phyloP scores from a whole-genome alignment of 495 filamentous ascomycete genomes.

The Parathielavia appendiculata region DNA sequence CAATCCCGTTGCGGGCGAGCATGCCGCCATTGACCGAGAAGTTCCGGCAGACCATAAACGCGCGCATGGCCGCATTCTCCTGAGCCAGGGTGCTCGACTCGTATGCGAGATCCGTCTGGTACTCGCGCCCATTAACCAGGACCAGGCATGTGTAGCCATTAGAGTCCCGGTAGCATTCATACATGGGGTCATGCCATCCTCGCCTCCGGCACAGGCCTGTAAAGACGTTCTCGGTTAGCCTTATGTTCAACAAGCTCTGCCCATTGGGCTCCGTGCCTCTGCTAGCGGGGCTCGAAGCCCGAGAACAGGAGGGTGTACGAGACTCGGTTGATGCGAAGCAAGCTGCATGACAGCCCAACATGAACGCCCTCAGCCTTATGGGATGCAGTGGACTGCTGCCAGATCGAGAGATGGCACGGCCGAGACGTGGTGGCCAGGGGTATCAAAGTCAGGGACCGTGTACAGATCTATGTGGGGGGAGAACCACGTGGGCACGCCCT shows the following conservation, averaged over 20 bases:
- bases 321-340: conserved; percentile 34
- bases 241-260: conserved; percentile 27
- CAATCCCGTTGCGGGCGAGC: conserved; percentile 71
- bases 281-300: not conserved
- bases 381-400: conserved; percentile 7
- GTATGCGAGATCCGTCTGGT: conserved; percentile 84
- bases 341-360: conserved; percentile 47
- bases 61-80: conserved; percentile 93
- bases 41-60: conserved; percentile 96
- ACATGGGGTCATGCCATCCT: conserved; percentile 88
- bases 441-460: conserved; percentile 21
- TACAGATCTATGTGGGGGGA: conserved; percentile 14
- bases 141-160: conserved; percentile 85
- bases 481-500: conserved; percentile 26
- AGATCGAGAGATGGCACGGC: conserved; percentile 20
- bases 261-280: conserved; percentile 23
- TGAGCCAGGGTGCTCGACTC: conserved; percentile 75
- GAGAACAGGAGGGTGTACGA: conserved; percentile 24
- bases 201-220: conserved; percentile 94
- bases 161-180: conserved; percentile 68
- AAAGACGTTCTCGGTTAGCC: conserved; percentile 41
- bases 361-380: conserved; percentile 36
- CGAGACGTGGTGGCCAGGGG: conserved; percentile 21
- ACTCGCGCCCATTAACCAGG: conserved; percentile 93
- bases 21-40: conserved; percentile 98